Evolutionary conservation across 768 basidiomycete genomes (phyloP), one percentile per base, ranked within the genome.

Genomic region (Pleurotus eryngii): DNA sequence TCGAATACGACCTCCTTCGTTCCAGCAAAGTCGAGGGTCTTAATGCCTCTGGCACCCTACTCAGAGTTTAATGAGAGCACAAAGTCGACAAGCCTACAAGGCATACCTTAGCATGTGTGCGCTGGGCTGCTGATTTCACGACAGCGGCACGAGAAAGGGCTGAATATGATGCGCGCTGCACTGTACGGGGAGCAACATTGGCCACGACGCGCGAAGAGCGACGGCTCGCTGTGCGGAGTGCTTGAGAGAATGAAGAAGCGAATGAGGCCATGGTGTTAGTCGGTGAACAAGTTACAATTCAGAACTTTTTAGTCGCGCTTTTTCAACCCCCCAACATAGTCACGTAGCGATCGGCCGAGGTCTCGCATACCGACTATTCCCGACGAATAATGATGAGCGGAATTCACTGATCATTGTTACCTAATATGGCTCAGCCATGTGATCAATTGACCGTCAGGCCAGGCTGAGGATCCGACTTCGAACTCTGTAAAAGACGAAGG

Each of bases 21-120:
- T 66, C 95, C 95, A 55, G 95, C 95, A 76, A 98, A 97, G 81
- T 96, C 89, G 67, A 98, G 90, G 51, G 94, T 95, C 79, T 98
- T 96, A 65, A 97, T 68, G 57, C 95, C 94, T 67, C 95, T 92
- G 61, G 73, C 72, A 39, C 81, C 77, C 81, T 87, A 50, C n/a
- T 20, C 4, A 5, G 38, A 39, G n/a, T n/a, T 39, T 24, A 1
- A 37, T 27, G 51, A 57, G 57, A 57, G 56, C 20, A 46, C 45
- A 42, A 57, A 56, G 61, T 60, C 55, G 24, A 20, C 35, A 14
- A 61, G 49, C 56, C 4, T 20, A 38, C 51, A 54, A 57, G 53
- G 67, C 70, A 27, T 30, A 77, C 76, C 65, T 75, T 68, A 60
- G 72, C 64, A 47, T 67, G 60, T 40, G 70, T 67, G 24, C 59